Conservation (phyloP, 2,329 filamentous ascomycete genomes). For the Herpotrichia juniperi region DNA sequence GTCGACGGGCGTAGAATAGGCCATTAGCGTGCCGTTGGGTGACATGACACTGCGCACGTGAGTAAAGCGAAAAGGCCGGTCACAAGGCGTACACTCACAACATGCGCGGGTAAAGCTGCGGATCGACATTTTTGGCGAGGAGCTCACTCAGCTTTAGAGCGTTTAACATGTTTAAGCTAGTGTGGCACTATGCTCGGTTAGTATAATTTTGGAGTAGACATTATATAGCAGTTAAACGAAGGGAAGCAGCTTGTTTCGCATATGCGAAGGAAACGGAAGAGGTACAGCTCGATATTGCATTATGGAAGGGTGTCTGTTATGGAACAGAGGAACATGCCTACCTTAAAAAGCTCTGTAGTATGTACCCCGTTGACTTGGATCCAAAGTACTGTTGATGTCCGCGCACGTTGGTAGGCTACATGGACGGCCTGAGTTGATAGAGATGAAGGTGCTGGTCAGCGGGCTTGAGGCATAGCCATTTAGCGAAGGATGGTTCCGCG, state of each 20-base stretch:
- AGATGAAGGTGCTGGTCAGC: neutral
- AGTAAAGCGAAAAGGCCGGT: constrained; percentile 1
- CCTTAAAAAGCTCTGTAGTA: neutral
- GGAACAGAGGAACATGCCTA: neutral
- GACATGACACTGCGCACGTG: constrained; percentile 52
- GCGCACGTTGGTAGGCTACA: neutral
- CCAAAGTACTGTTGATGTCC: neutral
- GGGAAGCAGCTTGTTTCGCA: neutral
- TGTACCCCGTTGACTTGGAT: neutral
- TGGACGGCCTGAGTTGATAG: neutral
- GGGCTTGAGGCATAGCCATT: neutral
- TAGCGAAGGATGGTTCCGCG: neutral
- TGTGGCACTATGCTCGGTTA: neutral
- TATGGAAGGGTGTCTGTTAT: too few species aligned
- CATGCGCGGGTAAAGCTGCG: constrained; percentile 50
- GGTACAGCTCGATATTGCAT: too few species aligned
- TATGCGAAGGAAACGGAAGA: too few species aligned
- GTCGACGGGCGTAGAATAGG: constrained; percentile 56
- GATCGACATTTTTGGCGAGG: constrained; percentile 50
- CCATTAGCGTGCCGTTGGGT: constrained; percentile 57
- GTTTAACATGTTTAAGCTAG: constrained; percentile 46
- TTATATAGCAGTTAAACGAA: neutral
- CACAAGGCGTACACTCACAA: constrained; percentile 37
- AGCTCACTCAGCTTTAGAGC: constrained; percentile 50
- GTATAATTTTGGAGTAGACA: neutral